Base-by-base conservation (phyloP, 495 filamentous ascomycete genomes). In the Penicillium canescens region DNA sequence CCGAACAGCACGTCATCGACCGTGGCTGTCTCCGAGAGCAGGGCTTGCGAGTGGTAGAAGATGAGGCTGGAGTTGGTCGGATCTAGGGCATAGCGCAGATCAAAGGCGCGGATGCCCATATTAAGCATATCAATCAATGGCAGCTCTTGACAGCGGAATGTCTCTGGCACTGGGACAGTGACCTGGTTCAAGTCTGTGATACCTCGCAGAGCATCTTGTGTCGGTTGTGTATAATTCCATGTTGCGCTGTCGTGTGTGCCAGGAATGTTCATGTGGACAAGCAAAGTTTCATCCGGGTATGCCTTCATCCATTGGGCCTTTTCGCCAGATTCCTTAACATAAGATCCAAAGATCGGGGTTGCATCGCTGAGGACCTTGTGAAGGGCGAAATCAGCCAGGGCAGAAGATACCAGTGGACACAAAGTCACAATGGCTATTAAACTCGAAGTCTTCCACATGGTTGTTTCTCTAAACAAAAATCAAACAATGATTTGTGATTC, bases 241-340 rank as follows among this genome's bases (percentile, higher is more conserved):
- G 78, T 82, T 16, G 75, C 74, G 10, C 74, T 68, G 55, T 83
- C 80, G 61, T 83, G 80, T 6, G 74, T 73, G 1, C 80, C 79
- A 18, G 80, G 80, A 37, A 82, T 76, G 55, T 77, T 81, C 53
- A 80, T 74, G 35, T 74, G 72, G 21, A 78, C 65, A 6, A 82
- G 52, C 3, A 60, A 67, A 3, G 67, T 77, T 16, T 63, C 41
- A 51, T 82, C 79, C 1, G 72, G 56, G 37, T 75, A 64, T 0
- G 23, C 20, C 9, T 65, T 61, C 80, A 84, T 81, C 79, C 80
- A 82, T 46, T 59, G 58, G 1, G 75, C 50, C n/a, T 56, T 65
- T 18, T 40, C 39, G 12, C n/a, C 56, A 13, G 57, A 40, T 2
- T 51, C 53, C 12, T 66, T 62, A 13, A 35, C 46, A 46, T 73